Percentiles rank a stretch among this genome's conserved stretches.
Evolutionary conservation across 192 early-diverging fungal species (phyloP).

Genomic region (Allomyces arbusculus): DNA sequence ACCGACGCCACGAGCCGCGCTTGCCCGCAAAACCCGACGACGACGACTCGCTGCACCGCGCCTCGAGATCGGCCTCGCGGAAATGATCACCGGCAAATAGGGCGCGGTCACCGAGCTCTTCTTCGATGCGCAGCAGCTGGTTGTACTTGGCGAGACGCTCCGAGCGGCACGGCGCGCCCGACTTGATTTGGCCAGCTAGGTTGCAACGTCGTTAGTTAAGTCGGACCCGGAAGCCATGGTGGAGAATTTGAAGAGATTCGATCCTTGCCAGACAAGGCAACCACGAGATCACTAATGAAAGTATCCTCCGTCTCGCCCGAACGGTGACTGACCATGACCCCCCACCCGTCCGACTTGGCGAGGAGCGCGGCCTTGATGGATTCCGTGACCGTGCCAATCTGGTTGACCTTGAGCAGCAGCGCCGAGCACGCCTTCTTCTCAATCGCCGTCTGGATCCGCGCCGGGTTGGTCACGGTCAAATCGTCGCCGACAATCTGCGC

Average conservation of each 20-base stretch:
- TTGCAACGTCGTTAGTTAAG: too few relatives aligned
- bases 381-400: slow-evolving; percentile 94
- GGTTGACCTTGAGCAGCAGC: slow-evolving; percentile 95
- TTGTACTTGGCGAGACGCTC: slow-evolving; percentile 98
- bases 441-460: slow-evolving; percentile 68
- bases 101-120: slow-evolving; percentile 79
- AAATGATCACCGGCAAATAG: slow-evolving; percentile 86
- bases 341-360: slow-evolving; percentile 70
- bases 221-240: too few relatives aligned
- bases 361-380: slow-evolving; percentile 54
- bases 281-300: slow-evolving; percentile 88
- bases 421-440: slow-evolving; percentile 87
- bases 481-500: slow-evolving; percentile 95
- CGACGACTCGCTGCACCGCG: too few relatives aligned
- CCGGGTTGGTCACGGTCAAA: slow-evolving; percentile 93
- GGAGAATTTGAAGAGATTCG: too few relatives aligned
- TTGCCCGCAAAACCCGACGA: too few relatives aligned
- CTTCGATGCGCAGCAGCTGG: slow-evolving; percentile 93
- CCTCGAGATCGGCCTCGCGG: slow-evolving; percentile 42
- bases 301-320: slow-evolving; percentile 97
- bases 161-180: slow-evolving; percentile 91
- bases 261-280: slow-evolving; percentile 36
- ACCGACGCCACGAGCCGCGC: too few relatives aligned
- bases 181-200: slow-evolving; percentile 86
- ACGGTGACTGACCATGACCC: slow-evolving; percentile 98